phyloP scores from a whole-genome alignment of 192 early-diverging fungal genomes.

The Coemansia aciculifera region DNA sequence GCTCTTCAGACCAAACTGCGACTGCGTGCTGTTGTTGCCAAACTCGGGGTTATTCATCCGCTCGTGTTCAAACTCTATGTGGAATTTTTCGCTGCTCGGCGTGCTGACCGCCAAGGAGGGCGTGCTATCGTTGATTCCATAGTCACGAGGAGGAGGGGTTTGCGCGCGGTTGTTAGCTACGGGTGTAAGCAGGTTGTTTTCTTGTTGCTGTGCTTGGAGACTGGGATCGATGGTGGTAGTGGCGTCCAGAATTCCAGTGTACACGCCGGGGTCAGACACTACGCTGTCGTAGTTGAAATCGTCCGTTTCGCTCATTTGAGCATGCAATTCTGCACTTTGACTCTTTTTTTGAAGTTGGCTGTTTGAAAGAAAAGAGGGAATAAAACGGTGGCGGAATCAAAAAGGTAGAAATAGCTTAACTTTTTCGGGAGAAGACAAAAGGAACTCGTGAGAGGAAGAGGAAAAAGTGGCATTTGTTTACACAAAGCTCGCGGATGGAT shows the following conservation, averaged over 20 bases:
- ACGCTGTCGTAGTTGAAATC: conserved; percentile 45
- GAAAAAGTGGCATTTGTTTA: neutral
- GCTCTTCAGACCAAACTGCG: conserved; percentile 40
- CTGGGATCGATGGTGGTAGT: neutral
- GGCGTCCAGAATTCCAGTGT: conserved; percentile 20
- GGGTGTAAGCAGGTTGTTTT: conserved; percentile 20
- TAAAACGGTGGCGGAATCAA: neutral
- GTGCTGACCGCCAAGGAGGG: conserved; percentile 26
- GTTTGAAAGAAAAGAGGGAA: neutral
- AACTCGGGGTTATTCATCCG: conserved; percentile 8
- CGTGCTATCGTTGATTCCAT: conserved; percentile 22
- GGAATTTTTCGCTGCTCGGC: conserved; percentile 29
- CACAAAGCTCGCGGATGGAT: neutral
- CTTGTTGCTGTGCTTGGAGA: neutral
- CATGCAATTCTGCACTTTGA: neutral
- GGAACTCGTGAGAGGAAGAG: neutral
- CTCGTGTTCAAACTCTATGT: conserved; percentile 31
- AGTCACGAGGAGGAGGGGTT: conserved; percentile 16
- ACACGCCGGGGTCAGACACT: conserved; percentile 34
- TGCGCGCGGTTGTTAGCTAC: conserved; percentile 4
- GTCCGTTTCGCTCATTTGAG: conserved; percentile 31
- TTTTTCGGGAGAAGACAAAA: conserved; percentile 2
- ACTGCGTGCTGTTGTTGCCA: conserved; percentile 20
- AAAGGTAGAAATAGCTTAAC: neutral
- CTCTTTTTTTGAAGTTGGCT: neutral